These are phyloP conservation scores for Colletotrichum higginsianum DNA, from an alignment of 2,329 filamentous ascomycete species.

Conservation along the genomic window DNA sequence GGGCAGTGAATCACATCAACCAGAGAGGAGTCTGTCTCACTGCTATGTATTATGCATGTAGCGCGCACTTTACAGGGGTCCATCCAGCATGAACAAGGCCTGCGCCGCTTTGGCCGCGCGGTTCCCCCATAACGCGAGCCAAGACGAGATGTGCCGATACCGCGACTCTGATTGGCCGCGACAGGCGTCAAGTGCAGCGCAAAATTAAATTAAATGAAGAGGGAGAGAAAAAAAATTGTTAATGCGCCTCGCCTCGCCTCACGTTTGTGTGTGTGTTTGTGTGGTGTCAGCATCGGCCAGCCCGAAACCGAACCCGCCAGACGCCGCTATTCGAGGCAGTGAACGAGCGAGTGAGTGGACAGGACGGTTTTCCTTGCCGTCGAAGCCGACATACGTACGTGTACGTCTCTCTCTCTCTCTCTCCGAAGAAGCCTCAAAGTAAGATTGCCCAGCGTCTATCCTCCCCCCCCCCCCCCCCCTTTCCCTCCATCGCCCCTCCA, in stretches of 20 bases:
- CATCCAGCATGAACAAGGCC: neutral
- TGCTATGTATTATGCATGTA: neutral
- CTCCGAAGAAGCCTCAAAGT: neutral
- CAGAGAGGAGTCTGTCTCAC: too few relatives aligned
- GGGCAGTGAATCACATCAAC: neutral
- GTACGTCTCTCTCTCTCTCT: neutral
- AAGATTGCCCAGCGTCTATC: neutral
- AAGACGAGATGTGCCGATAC: neutral
- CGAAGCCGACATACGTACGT: neutral
- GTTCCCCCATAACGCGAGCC: neutral
- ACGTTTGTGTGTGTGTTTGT: too few relatives aligned
- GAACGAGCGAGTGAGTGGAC: neutral
- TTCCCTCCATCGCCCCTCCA: neutral
- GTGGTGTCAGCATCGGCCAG: neutral
- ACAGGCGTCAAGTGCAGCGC: neutral
- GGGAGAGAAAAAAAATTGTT: neutral
- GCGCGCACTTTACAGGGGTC: too few relatives aligned
- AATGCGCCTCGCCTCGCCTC: slow-evolving; percentile 1
- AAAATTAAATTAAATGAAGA: neutral
- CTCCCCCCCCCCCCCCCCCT: too few relatives aligned
- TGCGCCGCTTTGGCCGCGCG: slow-evolving; percentile 15
- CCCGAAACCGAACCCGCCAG: slow-evolving; percentile 21
- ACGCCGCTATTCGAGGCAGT: neutral
- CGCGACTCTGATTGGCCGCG: slow-evolving; percentile 6
- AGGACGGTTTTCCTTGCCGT: neutral